phyloP scores from a whole-genome alignment of 306 rosid genomes.

The Lathyrus oleraceus region DNA sequence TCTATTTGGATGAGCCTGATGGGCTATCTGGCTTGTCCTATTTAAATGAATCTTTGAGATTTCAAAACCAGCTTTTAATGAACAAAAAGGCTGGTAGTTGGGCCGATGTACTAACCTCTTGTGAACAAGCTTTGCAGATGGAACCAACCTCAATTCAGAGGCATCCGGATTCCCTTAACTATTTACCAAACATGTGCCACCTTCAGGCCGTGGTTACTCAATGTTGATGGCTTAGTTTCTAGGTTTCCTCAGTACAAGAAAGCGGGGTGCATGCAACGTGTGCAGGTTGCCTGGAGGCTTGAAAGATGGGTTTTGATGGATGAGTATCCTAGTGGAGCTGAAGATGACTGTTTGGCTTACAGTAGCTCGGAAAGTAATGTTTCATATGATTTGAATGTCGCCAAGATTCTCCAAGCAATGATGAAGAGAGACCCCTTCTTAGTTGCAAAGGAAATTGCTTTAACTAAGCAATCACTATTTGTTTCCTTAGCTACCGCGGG shows the following conservation, averaged over 20 bases:
- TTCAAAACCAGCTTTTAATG: constrained; percentile 86
- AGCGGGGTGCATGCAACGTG: constrained; percentile 98
- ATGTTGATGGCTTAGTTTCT: constrained; percentile 90
- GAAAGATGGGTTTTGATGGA: constrained; percentile 98
- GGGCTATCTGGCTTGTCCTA: constrained; percentile 87
- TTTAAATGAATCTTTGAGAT: constrained; percentile 66
- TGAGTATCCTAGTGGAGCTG: constrained; percentile 91
- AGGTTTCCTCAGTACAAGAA: constrained; percentile 86
- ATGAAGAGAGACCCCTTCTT: constrained; percentile 86
- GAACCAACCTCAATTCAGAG: constrained; percentile 87
- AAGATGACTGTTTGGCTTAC: constrained; percentile 79
- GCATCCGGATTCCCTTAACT: constrained; percentile 95
- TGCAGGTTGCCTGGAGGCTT: constrained; percentile 99
- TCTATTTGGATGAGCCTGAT: constrained; percentile 94
- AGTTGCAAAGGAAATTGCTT: constrained; percentile 79
- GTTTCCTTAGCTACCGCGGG: constrained; percentile 97
- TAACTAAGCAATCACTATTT: constrained; percentile 86
- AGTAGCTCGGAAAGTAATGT: constrained; percentile 90
- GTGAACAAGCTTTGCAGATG: constrained; percentile 98
- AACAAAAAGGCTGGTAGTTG: constrained; percentile 91
- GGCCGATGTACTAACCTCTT: constrained; percentile 91
- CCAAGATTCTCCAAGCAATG: constrained; percentile 95
- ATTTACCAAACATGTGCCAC: constrained; percentile 93
- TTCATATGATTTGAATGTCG: constrained; percentile 88
- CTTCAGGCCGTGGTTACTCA: constrained; percentile 98